phyloP scores from a whole-genome alignment of 31 red algal genomes.

The Asparagopsis taxiformis region DNA sequence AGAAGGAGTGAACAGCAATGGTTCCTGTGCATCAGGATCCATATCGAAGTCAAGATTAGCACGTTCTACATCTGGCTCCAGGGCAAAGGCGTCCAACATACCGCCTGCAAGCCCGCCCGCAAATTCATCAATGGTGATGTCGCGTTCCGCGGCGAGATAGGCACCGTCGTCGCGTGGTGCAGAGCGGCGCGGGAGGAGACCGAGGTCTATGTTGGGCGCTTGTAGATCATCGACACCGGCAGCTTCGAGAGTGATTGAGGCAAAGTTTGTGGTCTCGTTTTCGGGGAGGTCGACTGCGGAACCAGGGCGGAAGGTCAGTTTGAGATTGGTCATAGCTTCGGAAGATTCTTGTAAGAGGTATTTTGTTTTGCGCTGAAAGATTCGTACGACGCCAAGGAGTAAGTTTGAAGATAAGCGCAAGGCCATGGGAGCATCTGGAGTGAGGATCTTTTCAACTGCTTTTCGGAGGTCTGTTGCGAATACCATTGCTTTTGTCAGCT shows the following conservation, averaged over 20 bases:
- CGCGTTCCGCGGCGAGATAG: conserved; percentile 54
- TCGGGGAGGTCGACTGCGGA: conserved; percentile 30
- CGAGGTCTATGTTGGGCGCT: conserved; percentile 46
- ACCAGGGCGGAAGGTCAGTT: conserved; percentile 57
- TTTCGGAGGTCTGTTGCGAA: conserved; percentile 72
- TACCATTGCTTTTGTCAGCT: conserved; percentile 84
- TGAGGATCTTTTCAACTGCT: conserved; percentile 55
- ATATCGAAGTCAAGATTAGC: conserved; percentile 10
- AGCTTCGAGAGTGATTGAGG: conserved; percentile 40
- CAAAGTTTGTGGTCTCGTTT: conserved; percentile 14
- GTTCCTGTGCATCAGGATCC: conserved; percentile 36
- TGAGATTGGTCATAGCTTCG: conserved; percentile 73
- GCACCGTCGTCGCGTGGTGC: conserved; percentile 1
- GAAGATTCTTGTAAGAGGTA: conserved; percentile 82
- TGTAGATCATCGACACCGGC: conserved; percentile 31
- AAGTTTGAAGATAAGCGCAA: conserved; percentile 81
- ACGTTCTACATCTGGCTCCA: conserved; percentile 19
- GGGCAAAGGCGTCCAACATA: conserved; percentile 58
- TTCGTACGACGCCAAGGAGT: conserved; percentile 86
- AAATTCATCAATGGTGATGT: conserved; percentile 72
- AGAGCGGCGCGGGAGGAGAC: conserved; percentile 17
- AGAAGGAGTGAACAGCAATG: conserved; percentile 54
- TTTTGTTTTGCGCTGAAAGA: conserved; percentile 72
- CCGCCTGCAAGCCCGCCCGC: conserved; percentile 54
- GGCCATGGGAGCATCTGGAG: conserved; percentile 85